These are phyloP conservation scores for Calocybe gangraenosa DNA, from an alignment of 768 basidiomycete species.

Conservation along the genomic window DNA sequence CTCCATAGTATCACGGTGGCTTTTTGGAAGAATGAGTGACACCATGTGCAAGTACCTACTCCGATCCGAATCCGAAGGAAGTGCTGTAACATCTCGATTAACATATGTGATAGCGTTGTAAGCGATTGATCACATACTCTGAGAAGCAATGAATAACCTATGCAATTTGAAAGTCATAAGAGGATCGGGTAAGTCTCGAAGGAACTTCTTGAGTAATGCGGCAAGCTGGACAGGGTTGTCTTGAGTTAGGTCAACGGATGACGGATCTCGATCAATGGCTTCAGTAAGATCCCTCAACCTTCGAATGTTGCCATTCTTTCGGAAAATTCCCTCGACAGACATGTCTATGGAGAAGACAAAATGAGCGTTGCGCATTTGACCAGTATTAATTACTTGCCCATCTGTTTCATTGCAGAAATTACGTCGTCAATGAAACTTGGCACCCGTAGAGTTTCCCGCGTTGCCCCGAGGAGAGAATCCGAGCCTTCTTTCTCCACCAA, in stretches of 20 bases:
- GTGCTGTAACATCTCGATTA: slow-evolving; percentile 37
- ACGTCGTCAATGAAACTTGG: slow-evolving; percentile 99
- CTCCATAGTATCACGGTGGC: slow-evolving; percentile 96
- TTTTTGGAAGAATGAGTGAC: slow-evolving; percentile 83
- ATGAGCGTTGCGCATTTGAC: slow-evolving; percentile 8
- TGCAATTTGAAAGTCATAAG: slow-evolving; percentile 94
- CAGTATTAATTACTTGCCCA: slow-evolving; percentile 61
- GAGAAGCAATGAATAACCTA: slow-evolving; percentile 80
- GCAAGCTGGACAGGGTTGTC: slow-evolving; percentile 98
- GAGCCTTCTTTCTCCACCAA: slow-evolving; percentile 92
- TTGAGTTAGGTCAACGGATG: slow-evolving; percentile 84
- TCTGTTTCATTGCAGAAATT: slow-evolving; percentile 96
- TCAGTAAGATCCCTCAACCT: slow-evolving; percentile 89
- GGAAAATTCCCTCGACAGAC: slow-evolving; percentile 98
- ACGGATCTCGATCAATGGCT: slow-evolving; percentile 90
- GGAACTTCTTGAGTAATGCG: slow-evolving; percentile 94
- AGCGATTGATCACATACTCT: slow-evolving; percentile 54
- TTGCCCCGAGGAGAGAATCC: slow-evolving; percentile 92
- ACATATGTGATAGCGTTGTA: not conserved
- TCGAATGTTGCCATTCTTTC: slow-evolving; percentile 96
- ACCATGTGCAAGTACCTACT: slow-evolving; percentile 82
- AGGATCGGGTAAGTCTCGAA: slow-evolving; percentile 94
- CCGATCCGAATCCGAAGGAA: slow-evolving; percentile 74
- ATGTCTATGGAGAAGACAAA: slow-evolving; percentile 63
- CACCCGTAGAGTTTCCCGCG: slow-evolving; percentile 77